Percentiles rank a stretch among this genome's conserved stretches.
Evolutionary conservation across 225 moss, liverwort and hornwort species (phyloP).

Genomic region (Polytrichum commune): DNA sequence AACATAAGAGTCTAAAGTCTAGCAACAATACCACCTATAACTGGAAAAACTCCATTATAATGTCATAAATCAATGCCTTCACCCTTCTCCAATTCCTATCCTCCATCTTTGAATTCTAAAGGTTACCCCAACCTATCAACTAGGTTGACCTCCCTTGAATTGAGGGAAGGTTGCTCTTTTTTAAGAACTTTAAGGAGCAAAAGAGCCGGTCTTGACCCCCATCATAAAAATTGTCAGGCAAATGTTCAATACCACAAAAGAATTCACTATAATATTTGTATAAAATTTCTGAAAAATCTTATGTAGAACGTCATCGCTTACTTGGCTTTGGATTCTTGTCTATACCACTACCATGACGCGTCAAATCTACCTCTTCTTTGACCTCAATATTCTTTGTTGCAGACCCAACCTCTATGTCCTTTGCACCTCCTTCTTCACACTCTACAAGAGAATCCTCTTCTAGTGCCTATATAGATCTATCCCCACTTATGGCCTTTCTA

Average conservation of each 20-base stretch:
- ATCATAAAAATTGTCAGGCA: constrained; percentile 94
- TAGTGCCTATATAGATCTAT: constrained; percentile 43
- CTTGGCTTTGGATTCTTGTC: constrained; percentile 87
- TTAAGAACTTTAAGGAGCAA: constrained; percentile 66
- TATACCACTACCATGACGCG: constrained; percentile 58
- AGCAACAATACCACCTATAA: background rate
- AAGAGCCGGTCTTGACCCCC: constrained; percentile 91
- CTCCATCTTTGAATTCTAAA: constrained; percentile 23
- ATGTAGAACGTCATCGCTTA: constrained; percentile 73
- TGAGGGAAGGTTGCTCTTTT: constrained; percentile 80
- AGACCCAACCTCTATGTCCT: constrained; percentile 23
- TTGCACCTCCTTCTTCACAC: constrained; percentile 35
- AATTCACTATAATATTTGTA: constrained; percentile 88
- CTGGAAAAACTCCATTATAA: background rate
- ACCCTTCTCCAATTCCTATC: constrained; percentile 17
- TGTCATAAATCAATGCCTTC: background rate
- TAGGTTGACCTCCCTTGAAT: constrained; percentile 90
- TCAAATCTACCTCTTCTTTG: constrained; percentile 57
- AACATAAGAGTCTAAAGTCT: too few species aligned
- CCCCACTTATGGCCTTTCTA: constrained; percentile 72
- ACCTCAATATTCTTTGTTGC: constrained; percentile 27
- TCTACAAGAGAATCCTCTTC: constrained; percentile 40
- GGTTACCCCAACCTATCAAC: constrained; percentile 83
- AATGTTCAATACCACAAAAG: constrained; percentile 81
- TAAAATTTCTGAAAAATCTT: constrained; percentile 76